A percentile compares a stretch with the other conserved stretches of the same genome.
These are phyloP conservation scores for Hibiscus syriacus DNA, from an alignment of 345 rosid genomes.

Conservation along the genomic window DNA sequence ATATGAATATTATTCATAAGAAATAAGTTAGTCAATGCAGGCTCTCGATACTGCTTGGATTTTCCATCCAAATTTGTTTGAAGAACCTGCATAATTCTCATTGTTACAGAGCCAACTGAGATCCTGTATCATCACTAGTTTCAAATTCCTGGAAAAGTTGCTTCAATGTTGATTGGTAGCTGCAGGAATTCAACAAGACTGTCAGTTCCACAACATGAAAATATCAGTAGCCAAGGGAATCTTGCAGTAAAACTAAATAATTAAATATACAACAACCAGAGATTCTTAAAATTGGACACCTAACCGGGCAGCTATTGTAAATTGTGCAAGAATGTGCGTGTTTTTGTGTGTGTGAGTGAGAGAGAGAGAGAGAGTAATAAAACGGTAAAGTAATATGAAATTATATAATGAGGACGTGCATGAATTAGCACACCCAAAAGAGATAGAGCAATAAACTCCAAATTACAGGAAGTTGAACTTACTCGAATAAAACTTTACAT, in stretches of 20 bases:
- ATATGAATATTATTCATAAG: constrained; percentile 98
- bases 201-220: not conserved
- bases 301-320: no score
- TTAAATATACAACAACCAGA: not conserved
- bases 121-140: constrained; percentile 46
- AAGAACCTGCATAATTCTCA: constrained; percentile 98
- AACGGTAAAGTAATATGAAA: no score
- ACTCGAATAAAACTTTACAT: constrained; percentile 97
- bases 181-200: constrained; percentile 26
- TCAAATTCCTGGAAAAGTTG: constrained; percentile 95
- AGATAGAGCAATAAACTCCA: not conserved
- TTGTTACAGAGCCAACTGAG: constrained; percentile 87
- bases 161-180: constrained; percentile 90
- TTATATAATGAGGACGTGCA: not conserved
- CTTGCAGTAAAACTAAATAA: not conserved
- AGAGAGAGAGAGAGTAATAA: not conserved
- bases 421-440: not conserved
- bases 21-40: constrained; percentile 83
- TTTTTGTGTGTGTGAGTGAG: no score
- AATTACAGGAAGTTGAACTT: constrained; percentile 28
- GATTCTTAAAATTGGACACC: not conserved
- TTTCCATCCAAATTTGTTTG: constrained; percentile 91
- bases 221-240: not conserved
- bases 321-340: no score
- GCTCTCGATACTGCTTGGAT: constrained; percentile 91